These are phyloP conservation scores for Trypanosoma conorhini DNA, from an alignment of 208 protist species.

Conservation along the genomic window DNA sequence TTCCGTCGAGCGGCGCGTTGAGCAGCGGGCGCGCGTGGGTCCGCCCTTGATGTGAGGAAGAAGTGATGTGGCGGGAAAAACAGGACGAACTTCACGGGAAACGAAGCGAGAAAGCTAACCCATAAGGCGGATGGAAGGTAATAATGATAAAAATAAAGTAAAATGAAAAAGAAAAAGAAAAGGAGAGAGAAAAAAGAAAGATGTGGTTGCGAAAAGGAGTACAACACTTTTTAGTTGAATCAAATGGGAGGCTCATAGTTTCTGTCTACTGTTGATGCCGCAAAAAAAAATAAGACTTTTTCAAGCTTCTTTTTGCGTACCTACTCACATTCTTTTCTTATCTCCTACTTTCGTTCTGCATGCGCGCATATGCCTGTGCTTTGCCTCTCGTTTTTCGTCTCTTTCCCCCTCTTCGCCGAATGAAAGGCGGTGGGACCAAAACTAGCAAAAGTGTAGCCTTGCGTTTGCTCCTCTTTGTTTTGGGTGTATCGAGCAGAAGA, in stretches of 20 bases:
- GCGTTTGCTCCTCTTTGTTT: background rate
- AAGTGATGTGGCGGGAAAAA: conserved; percentile 5
- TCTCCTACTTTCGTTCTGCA: background rate
- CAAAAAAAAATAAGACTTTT: conserved; percentile 6
- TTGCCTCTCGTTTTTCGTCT: background rate
- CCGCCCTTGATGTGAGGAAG: conserved; percentile 7
- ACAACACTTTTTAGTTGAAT: no score
- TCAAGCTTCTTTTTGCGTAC: background rate
- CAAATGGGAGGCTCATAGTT: background rate
- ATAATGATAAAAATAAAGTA: conserved; percentile 4
- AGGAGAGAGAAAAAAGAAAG: conserved; percentile 10
- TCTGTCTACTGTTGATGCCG: background rate
- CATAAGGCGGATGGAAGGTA: no score
- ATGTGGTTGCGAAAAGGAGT: no score
- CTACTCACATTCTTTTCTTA: background rate
- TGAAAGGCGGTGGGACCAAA: background rate
- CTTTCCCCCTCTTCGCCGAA: background rate
- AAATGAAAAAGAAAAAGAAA: background rate
- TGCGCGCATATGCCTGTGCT: conserved; percentile 1
- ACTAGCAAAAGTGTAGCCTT: background rate
- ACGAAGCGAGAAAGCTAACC: no score
- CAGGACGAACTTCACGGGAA: no score
- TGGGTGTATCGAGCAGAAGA: background rate
- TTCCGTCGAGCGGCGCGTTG: conserved; percentile 38
- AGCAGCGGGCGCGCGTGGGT: no score